Conservation (phyloP, 495 filamentous ascomycete species). For the Xylaria nigripes region DNA sequence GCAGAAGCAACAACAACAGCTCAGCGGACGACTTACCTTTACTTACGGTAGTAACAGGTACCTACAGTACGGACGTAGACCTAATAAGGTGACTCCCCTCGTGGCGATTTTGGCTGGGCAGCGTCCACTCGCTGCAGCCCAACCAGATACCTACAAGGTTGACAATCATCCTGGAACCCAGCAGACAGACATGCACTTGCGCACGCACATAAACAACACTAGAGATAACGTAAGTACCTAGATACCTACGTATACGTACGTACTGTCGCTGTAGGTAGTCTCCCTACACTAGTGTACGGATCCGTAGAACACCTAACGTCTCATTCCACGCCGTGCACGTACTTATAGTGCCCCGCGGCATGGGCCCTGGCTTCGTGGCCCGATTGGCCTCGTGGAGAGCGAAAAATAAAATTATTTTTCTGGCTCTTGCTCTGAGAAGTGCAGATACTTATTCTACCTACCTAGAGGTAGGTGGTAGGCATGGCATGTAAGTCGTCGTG, state of each 20-base stretch:
- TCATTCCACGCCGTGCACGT: slow-evolving; percentile 3
- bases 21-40: no score
- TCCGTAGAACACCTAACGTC: background rate
- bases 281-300: no score
- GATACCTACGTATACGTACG: background rate
- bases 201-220: background rate
- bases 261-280: no score
- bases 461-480: no score
- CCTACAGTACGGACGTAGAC: background rate
- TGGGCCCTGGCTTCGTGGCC: slow-evolving; percentile 3
- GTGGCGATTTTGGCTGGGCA: slow-evolving; percentile 14
- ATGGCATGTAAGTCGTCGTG: no score
- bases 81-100: slow-evolving; percentile 8
- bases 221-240: background rate
- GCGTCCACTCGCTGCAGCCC: slow-evolving; percentile 13
- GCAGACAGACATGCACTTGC: background rate
- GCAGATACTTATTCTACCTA: no score
- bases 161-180: slow-evolving; percentile 5
- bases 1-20: background rate
- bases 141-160: background rate
- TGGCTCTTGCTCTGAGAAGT: background rate
- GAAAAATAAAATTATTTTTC: background rate
- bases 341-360: slow-evolving; percentile 2
- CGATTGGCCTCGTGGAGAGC: slow-evolving; percentile 1
- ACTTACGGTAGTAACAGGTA: background rate